These are phyloP conservation scores for Paraphaeosphaeria minitans DNA, from an alignment of 2,329 filamentous ascomycete species.

Conservation along the genomic window DNA sequence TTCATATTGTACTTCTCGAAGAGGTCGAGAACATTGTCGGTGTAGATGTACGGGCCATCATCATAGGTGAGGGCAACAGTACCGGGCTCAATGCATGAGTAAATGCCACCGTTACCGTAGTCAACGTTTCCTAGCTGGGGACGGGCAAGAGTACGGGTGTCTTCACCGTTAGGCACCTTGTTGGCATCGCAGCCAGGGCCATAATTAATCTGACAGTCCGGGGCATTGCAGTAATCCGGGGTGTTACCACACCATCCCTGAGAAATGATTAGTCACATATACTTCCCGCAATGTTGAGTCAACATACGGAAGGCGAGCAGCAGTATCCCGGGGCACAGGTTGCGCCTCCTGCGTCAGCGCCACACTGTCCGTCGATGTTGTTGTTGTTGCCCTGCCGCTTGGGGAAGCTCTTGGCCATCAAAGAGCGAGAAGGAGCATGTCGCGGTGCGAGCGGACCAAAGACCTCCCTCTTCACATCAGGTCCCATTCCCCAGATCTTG, in stretches of 20 bases:
- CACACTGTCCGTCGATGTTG: constrained; percentile 37
- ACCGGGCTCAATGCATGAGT: constrained; percentile 57
- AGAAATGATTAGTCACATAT: constrained; percentile 8
- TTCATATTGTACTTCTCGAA: constrained; percentile 64
- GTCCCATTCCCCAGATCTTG: constrained; percentile 40
- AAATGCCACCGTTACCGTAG: constrained; percentile 64
- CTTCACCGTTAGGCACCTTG: constrained; percentile 57
- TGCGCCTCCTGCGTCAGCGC: constrained; percentile 26
- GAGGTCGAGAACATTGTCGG: constrained; percentile 63
- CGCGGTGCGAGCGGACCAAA: constrained; percentile 26
- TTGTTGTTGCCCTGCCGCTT: constrained; percentile 43
- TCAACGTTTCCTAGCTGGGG: constrained; percentile 58
- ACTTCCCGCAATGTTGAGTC: neutral
- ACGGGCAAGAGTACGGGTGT: constrained; percentile 59
- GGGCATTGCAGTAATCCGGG: constrained; percentile 62
- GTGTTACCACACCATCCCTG: constrained; percentile 60
- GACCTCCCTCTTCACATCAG: constrained; percentile 37
- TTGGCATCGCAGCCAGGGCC: constrained; percentile 66
- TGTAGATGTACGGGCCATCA: constrained; percentile 68
- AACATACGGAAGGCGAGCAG: constrained; percentile 41
- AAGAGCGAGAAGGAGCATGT: constrained; percentile 24
- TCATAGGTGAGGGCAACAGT: constrained; percentile 71
- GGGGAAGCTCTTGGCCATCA: constrained; percentile 21
- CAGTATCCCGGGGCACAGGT: constrained; percentile 41
- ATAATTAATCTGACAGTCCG: constrained; percentile 65